These are phyloP conservation scores for Striga hermonthica DNA, from an alignment of 305 asterid species.

Conservation along the genomic window DNA sequence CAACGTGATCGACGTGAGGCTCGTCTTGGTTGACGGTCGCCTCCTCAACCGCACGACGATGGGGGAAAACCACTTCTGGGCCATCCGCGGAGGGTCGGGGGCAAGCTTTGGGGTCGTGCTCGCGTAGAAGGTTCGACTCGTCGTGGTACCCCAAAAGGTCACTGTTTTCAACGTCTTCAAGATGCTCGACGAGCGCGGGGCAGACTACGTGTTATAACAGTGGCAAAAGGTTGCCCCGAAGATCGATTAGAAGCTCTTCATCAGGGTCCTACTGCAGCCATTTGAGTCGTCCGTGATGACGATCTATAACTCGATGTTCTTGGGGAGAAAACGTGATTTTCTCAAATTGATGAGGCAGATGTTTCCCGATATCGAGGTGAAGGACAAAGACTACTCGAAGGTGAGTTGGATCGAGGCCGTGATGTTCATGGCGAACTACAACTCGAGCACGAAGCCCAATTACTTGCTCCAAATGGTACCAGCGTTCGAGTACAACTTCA, in stretches of 20 bases:
- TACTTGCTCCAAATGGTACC: background rate
- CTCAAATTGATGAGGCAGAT: background rate
- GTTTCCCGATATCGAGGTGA: conserved; percentile 12
- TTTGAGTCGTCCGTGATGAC: too few species aligned
- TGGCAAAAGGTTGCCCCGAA: conserved; percentile 6
- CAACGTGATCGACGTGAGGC: conserved; percentile 33
- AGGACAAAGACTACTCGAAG: background rate
- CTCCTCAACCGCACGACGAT: background rate
- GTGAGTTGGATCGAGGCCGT: conserved; percentile 23
- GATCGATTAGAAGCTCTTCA: conserved; percentile 9
- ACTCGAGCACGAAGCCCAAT: background rate
- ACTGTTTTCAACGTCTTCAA: background rate
- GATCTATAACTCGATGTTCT: conserved; percentile 1
- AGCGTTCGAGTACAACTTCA: background rate
- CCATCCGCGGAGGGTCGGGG: conserved; percentile 16
- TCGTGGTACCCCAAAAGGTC: background rate
- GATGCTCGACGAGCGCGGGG: background rate
- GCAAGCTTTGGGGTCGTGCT: conserved; percentile 9
- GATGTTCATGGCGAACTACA: background rate
- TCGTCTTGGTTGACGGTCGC: conserved; percentile 3
- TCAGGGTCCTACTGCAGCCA: background rate
- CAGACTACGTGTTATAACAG: too few species aligned
- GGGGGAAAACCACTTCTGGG: conserved; percentile 24
- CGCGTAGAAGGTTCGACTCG: conserved; percentile 7
- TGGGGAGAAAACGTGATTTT: background rate